These are phyloP conservation scores for Chalara sp. DNA, from an alignment of 2,329 filamentous ascomycete genomes.

Conservation along the genomic window DNA sequence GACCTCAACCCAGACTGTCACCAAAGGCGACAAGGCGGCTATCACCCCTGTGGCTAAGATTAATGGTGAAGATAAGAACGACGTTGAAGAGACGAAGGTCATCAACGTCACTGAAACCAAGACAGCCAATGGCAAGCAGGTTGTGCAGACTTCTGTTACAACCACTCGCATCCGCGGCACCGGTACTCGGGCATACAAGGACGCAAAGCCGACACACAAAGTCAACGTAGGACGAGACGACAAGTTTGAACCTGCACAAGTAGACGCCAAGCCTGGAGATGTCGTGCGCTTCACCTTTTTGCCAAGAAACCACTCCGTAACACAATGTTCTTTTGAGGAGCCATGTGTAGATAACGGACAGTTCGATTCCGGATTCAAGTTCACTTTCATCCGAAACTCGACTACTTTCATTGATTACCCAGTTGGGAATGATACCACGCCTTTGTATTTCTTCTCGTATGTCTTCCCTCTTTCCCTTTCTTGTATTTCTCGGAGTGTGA, in stretches of 20 bases:
- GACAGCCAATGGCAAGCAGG: not conserved
- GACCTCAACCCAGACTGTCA: slow-evolving; percentile 2
- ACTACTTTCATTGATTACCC: slow-evolving; percentile 8
- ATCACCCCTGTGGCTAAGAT: slow-evolving; percentile 1
- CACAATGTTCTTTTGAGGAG: slow-evolving; percentile 3
- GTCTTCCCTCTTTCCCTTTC: not conserved
- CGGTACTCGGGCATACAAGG: not conserved
- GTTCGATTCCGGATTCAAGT: slow-evolving; percentile 9
- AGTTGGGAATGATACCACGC: slow-evolving; percentile 1
- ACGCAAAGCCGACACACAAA: slow-evolving; percentile 4
- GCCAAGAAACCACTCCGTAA: slow-evolving; percentile 7
- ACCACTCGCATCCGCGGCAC: not conserved
- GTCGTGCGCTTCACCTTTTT: slow-evolving; percentile 7
- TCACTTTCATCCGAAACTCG: slow-evolving; percentile 2
- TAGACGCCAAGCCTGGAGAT: slow-evolving; percentile 7
- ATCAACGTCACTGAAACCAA: not conserved
- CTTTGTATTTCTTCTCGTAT: slow-evolving; percentile 6
- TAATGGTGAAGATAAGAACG: not conserved
- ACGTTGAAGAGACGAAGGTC: not conserved
- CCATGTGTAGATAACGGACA: slow-evolving; percentile 6
- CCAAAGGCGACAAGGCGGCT: slow-evolving; percentile 1
- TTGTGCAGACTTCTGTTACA: not conserved
- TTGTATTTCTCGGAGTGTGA: not conserved
- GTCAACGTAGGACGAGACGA: slow-evolving; percentile 8
- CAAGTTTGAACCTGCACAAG: slow-evolving; percentile 4